Evolutionary conservation across 108 stramenopile genomes (phyloP), one percentile per base, ranked within the genome.

Genomic region (Stephanodiscus triporus): DNA sequence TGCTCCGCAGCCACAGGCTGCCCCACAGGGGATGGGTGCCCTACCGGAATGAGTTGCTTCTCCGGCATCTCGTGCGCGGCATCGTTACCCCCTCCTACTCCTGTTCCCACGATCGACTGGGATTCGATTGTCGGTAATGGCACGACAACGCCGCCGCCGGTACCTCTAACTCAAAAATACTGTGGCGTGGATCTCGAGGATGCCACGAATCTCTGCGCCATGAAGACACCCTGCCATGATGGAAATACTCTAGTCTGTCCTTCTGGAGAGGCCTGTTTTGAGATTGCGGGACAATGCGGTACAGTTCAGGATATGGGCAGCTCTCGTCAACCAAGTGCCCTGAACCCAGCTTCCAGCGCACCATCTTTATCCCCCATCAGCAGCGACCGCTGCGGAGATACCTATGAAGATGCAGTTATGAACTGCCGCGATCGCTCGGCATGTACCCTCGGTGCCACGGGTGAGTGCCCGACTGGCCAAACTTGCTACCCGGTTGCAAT

Each of bases 11-110:
- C 61, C 8, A 37, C 17, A 0, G 45, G 49, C 14, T 79, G 78
- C 47, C 78, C 78, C 19, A 64, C 51, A 5, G 78, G 78, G 13
- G 43, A 49, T 24, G 66, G 60, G 23, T 79, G 78, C 23, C 55
- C 65, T 6, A 11, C 9, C 5, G 56, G 72, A 7, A 29, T 63
- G 65, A 67, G 47, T 23, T 79, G 78, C 63, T 79, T 65, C 37
- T 43, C 36, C 37, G 61, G 58, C 5, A 71, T 71, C 27, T 8
- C 14, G 22, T 71, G 70, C n/a, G 56, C 59, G n/a, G 32, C 59
- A 0, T 29, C 26, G 9, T 1, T 23, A 26, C 20, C 43, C 6
- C 22, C 70, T 49, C 30, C 70, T 0, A 56, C 20, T 32, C 16
- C 58, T 48, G 13, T 59, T 4, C 70, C 70, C 22, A 48, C 49